Evolutionary conservation across 2,329 filamentous ascomycete species (phyloP).

Genomic region (Colletotrichum falcatum): DNA sequence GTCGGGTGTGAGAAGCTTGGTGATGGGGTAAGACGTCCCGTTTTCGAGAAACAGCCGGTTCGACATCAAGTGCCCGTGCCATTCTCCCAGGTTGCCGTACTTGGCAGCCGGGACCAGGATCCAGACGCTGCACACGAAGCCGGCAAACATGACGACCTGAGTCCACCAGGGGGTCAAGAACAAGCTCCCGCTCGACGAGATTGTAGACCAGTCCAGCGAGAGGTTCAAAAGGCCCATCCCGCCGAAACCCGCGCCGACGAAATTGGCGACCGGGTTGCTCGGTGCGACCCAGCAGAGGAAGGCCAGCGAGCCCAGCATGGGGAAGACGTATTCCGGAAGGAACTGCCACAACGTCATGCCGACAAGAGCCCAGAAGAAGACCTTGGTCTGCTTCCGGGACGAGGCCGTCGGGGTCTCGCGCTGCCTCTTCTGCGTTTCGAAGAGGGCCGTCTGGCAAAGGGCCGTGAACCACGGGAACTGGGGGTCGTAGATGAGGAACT

Average conservation of each 20-base stretch:
- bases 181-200: slow-evolving; percentile 58
- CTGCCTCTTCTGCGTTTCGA: slow-evolving; percentile 67
- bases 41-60: slow-evolving; percentile 65
- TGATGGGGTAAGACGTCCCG: slow-evolving; percentile 59
- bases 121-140: slow-evolving; percentile 69
- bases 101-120: slow-evolving; percentile 69
- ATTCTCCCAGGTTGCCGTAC: slow-evolving; percentile 62
- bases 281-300: slow-evolving; percentile 72
- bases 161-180: slow-evolving; percentile 64
- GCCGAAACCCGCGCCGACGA: slow-evolving; percentile 69
- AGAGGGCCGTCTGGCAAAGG: slow-evolving; percentile 67
- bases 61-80: slow-evolving; percentile 67
- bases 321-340: slow-evolving; percentile 33
- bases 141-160: slow-evolving; percentile 66
- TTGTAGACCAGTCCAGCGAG: slow-evolving; percentile 65
- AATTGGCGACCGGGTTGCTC: slow-evolving; percentile 68
- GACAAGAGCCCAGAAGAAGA: slow-evolving; percentile 66
- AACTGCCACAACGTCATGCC: slow-evolving; percentile 56
- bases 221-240: slow-evolving; percentile 70
- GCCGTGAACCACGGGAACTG: slow-evolving; percentile 50
- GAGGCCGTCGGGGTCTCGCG: slow-evolving; percentile 61
- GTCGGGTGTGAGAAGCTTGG: slow-evolving; percentile 54
- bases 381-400: slow-evolving; percentile 64
- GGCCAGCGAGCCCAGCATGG: slow-evolving; percentile 49
- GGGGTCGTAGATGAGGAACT: slow-evolving; percentile 69